Base-by-base conservation (phyloP, 2,329 filamentous ascomycete genomes). In the Fusarium protoensiforme region DNA sequence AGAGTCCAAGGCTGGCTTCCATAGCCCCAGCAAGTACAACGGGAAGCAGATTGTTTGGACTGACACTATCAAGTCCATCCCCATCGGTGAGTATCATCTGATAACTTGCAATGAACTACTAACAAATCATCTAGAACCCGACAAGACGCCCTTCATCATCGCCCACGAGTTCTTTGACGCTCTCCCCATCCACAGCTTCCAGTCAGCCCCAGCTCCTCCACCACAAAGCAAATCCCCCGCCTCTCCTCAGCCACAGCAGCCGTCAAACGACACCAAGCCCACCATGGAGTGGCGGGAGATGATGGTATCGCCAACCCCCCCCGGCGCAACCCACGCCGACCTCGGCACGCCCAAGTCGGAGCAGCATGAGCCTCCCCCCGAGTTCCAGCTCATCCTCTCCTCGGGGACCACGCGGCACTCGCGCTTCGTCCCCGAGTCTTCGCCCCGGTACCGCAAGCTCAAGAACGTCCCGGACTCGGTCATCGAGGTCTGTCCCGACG, bases 121-220 rank as follows among this genome's bases (percentile, higher is more conserved):
- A 29, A 65, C 24, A 33, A 13, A 58, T 61, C 13, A 13, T 8
- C 9, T 27, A 92, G 91, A 90, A 69, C 83, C 90, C 24, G 87
- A 88, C 68, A 93, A 93, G 79, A 93, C 92, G 24, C 96, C 96
- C 1, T 97, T 98, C 82, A 97, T 99, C 69, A 90, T 98, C 57
- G 96, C 96, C 6, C 96, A 99, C 81, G 96, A 99, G 81, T 98
- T 99, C 87, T 99, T 99, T 84, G 96, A 99, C 77, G 96, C 96
- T 3, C 91, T 99, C 1, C 96, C 96, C 36, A 98, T 99, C 76
- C 95, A 99, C 81, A 92, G 94, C 69, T 99, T 99, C 81, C 93
- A 98, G 82, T 92, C 94, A 16, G 88, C 96, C 59, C 80, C 83
- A 7, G 81, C 83, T 13, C 81, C 85, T 31, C 35, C 64, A 35